A percentile compares a stretch with the other conserved stretches of the same genome.
Evolutionary conservation across 352 stramenopile species (phyloP).

Genomic region (Pseudoperonospora humuli): DNA sequence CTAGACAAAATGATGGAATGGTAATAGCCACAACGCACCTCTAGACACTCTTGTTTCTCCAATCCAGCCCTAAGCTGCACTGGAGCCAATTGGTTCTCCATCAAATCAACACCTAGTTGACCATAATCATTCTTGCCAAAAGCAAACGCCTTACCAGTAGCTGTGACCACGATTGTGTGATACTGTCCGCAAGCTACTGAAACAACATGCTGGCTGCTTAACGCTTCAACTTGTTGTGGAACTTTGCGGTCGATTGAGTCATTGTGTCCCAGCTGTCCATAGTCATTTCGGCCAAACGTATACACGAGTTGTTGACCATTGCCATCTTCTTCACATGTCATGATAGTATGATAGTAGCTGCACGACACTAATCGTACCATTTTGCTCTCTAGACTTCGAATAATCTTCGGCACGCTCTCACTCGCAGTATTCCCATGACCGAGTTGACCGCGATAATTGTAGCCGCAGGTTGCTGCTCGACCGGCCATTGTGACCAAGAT

Average conservation of each 20-base stretch:
- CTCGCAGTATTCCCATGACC: slow-evolving; percentile 85
- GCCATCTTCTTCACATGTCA: slow-evolving; percentile 49
- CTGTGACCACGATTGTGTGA: slow-evolving; percentile 78
- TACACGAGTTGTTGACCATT: slow-evolving; percentile 45
- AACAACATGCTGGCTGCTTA: slow-evolving; percentile 50
- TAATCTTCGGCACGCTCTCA: slow-evolving; percentile 72
- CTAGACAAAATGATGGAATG: slow-evolving; percentile 81
- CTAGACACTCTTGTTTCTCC: slow-evolving; percentile 59
- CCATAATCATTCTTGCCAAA: slow-evolving; percentile 94
- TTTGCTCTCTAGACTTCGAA: slow-evolving; percentile 59
- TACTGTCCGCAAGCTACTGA: slow-evolving; percentile 90
- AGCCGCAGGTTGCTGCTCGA: slow-evolving; percentile 77
- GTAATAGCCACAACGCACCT: slow-evolving; percentile 89
- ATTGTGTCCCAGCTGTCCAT: slow-evolving; percentile 86
- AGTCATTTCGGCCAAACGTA: slow-evolving; percentile 90
- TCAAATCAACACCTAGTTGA: slow-evolving; percentile 77
- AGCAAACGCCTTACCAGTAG: slow-evolving; percentile 56
- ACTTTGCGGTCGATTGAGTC: slow-evolving; percentile 86
- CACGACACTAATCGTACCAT: slow-evolving; percentile 80
- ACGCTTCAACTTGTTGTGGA: slow-evolving; percentile 54
- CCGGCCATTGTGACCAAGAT: slow-evolving; percentile 79
- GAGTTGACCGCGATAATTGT: slow-evolving; percentile 92
- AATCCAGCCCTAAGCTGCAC: slow-evolving; percentile 42
- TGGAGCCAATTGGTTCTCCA: slow-evolving; percentile 60
- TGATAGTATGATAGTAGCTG: slow-evolving; percentile 90